These are phyloP conservation scores for Hymenoscyphus linearis DNA, from an alignment of 2,329 filamentous ascomycete genomes.

Conservation along the genomic window DNA sequence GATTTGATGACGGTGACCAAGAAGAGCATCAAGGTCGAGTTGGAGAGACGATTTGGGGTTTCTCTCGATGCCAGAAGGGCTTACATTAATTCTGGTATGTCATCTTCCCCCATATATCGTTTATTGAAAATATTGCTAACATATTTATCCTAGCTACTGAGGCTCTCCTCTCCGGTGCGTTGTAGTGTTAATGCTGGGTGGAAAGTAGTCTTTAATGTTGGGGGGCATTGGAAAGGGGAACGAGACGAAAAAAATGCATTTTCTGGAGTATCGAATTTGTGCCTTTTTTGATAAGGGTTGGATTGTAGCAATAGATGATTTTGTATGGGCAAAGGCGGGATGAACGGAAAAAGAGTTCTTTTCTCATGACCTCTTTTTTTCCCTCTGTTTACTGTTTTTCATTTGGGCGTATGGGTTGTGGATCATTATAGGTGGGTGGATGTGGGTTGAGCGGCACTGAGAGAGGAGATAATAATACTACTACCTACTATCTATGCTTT, in stretches of 20 bases:
- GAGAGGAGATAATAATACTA: slow-evolving; percentile 1
- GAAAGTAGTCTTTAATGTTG: background rate
- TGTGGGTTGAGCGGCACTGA: background rate
- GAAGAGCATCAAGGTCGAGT: slow-evolving; percentile 92
- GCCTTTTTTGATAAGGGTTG: background rate
- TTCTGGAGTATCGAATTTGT: background rate
- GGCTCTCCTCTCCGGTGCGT: background rate
- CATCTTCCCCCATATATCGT: background rate
- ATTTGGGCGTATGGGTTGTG: background rate
- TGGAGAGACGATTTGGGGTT: slow-evolving; percentile 86
- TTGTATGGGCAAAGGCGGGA: background rate
- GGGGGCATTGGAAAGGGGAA: background rate
- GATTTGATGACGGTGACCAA: slow-evolving; percentile 98
- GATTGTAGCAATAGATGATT: slow-evolving; percentile 3
- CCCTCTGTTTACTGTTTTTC: background rate
- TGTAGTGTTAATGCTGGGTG: background rate
- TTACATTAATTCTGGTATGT: slow-evolving; percentile 89
- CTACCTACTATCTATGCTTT: background rate
- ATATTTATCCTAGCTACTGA: background rate
- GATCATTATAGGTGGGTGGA: background rate
- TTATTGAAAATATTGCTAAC: background rate
- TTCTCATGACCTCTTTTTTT: background rate
- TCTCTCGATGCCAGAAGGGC: slow-evolving; percentile 80
- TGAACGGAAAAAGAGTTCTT: background rate
- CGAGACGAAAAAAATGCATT: background rate